Evolutionary conservation across 768 basidiomycete species (phyloP).

Genomic region (Tricholoma sp.): DNA sequence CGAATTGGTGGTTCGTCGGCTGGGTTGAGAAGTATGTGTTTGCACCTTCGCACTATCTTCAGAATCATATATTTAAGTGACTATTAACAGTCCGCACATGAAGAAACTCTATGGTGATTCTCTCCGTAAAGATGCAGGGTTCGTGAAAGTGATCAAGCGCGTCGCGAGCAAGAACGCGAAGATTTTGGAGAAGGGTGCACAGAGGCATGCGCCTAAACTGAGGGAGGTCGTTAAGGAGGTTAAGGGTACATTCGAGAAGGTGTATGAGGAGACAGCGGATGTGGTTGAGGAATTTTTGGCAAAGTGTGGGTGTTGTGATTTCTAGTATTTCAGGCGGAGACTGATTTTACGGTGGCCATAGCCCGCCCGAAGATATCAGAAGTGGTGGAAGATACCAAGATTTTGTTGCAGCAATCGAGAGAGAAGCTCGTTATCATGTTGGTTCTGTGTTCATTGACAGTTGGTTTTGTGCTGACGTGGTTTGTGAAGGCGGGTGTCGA

Average conservation of each 20-base stretch:
- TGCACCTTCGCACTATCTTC: constrained; percentile 1
- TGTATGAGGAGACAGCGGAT: constrained; percentile 90
- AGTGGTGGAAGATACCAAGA: constrained; percentile 90
- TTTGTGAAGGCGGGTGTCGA: constrained; percentile 68
- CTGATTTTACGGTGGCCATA: constrained; percentile 23
- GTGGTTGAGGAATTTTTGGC: constrained; percentile 91
- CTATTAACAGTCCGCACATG: constrained; percentile 90
- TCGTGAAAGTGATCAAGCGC: constrained; percentile 96
- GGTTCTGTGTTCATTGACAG: constrained; percentile 21
- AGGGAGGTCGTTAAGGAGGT: constrained; percentile 80
- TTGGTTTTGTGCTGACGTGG: background rate
- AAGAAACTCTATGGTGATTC: constrained; percentile 90
- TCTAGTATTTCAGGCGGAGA: constrained; percentile 4
- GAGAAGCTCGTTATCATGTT: constrained; percentile 92
- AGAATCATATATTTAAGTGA: background rate
- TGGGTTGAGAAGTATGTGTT: constrained; percentile 75
- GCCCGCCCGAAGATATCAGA: constrained; percentile 86
- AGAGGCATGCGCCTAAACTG: constrained; percentile 80
- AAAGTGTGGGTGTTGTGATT: constrained; percentile 58
- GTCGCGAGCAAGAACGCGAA: constrained; percentile 82
- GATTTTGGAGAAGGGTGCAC: constrained; percentile 69
- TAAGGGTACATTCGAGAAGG: constrained; percentile 92
- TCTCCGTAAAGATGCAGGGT: constrained; percentile 92
- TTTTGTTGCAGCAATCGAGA: constrained; percentile 84
- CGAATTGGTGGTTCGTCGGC: constrained; percentile 95